Percentiles rank a stretch among this genome's conserved stretches.
phyloP scores from a whole-genome alignment of 345 rosid genomes.

The Salix koriyanagi region DNA sequence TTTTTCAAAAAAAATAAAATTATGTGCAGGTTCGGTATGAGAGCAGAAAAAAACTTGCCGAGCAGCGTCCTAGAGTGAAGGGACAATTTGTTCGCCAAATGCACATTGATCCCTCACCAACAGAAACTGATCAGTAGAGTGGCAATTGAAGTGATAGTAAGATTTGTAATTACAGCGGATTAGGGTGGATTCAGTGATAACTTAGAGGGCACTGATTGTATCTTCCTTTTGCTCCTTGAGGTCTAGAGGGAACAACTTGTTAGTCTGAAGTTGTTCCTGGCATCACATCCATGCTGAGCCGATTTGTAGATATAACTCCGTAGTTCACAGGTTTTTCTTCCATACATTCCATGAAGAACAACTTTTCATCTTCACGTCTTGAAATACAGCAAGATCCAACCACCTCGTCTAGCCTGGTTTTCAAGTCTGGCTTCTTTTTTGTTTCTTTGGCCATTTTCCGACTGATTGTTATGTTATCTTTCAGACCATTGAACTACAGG shows the following conservation, averaged over 20 bases:
- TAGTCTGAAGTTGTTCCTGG: neutral
- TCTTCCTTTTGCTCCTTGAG: neutral
- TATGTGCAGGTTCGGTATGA: slow-evolving; percentile 64
- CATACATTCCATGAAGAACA: neutral
- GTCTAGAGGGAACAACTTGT: neutral
- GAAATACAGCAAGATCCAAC: neutral
- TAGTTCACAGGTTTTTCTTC: slow-evolving; percentile 12
- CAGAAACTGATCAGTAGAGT: slow-evolving; percentile 25
- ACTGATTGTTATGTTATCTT: neutral
- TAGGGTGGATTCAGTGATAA: slow-evolving; percentile 1
- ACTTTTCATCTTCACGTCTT: neutral
- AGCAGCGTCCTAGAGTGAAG: slow-evolving; percentile 67
- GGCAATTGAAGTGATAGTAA: slow-evolving; percentile 11
- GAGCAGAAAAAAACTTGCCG: slow-evolving; percentile 71
- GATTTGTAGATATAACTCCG: slow-evolving; percentile 2
- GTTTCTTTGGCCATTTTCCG: neutral
- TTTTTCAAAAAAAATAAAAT: neutral
- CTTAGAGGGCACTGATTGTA: neutral
- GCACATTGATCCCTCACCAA: slow-evolving; percentile 16
- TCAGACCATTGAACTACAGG: neutral
- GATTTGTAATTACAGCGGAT: neutral
- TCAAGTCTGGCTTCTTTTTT: neutral
- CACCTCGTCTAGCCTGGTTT: neutral
- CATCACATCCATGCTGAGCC: neutral
- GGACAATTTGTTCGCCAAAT: slow-evolving; percentile 72